Evolutionary conservation across 2,329 filamentous ascomycete genomes (phyloP).

Genomic region (Verticillium nonalfalfae): DNA sequence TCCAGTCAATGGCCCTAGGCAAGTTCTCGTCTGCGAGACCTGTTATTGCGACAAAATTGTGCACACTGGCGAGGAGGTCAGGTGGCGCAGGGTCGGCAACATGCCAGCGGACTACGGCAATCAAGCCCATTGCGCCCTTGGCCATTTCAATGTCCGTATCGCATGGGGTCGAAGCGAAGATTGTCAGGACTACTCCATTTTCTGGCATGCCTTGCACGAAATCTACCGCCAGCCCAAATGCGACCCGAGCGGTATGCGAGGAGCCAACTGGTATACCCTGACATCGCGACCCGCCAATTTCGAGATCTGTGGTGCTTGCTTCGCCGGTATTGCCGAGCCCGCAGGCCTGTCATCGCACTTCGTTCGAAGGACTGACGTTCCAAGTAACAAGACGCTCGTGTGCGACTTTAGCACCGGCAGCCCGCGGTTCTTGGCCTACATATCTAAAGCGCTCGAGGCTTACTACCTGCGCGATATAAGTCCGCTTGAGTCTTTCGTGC

Average conservation of each 20-base stretch:
- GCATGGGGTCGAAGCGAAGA: slow-evolving; percentile 22
- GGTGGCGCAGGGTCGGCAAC: slow-evolving; percentile 13
- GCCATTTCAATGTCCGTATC: slow-evolving; percentile 20
- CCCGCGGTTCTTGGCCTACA: slow-evolving; percentile 17
- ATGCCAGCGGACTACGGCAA: slow-evolving; percentile 9
- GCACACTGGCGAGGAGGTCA: slow-evolving; percentile 19
- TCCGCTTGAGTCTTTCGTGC: slow-evolving; percentile 20
- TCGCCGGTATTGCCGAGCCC: slow-evolving; percentile 21
- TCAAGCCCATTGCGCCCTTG: slow-evolving; percentile 19
- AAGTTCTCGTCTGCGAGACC: slow-evolving; percentile 24
- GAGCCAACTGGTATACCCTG: slow-evolving; percentile 25
- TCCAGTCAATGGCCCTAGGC: slow-evolving; percentile 14
- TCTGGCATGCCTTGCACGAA: slow-evolving; percentile 23
- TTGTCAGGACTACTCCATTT: slow-evolving; percentile 20
- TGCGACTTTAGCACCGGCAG: slow-evolving; percentile 27
- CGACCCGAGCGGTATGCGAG: slow-evolving; percentile 19
- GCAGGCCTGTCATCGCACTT: slow-evolving; percentile 22
- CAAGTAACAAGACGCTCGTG: slow-evolving; percentile 12
- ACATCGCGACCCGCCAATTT: slow-evolving; percentile 23
- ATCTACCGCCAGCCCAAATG: slow-evolving; percentile 23
- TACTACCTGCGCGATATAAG: slow-evolving; percentile 18
- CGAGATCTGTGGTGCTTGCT: slow-evolving; percentile 28
- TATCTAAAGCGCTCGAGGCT: slow-evolving; percentile 17
- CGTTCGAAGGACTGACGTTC: slow-evolving; percentile 12
- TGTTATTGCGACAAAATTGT: slow-evolving; percentile 30